Conservation (phyloP, 2,329 filamentous ascomycete species). For the Colletotrichum nymphaeae region DNA sequence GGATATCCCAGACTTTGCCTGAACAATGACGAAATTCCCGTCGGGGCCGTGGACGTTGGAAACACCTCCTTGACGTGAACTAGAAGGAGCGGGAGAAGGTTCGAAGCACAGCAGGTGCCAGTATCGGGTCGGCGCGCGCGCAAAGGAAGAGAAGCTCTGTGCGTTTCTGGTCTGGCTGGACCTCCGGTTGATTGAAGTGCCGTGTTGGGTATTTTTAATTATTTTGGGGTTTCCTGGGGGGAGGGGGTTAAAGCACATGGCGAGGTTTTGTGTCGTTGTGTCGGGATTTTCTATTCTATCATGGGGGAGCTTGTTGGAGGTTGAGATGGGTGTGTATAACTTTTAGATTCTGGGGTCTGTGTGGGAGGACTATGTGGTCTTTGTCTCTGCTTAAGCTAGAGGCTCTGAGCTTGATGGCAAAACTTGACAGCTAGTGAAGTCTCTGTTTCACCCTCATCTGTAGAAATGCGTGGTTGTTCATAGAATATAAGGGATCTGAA, state of each 20-base stretch:
- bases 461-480: background rate
- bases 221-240: background rate
- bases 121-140: slow-evolving; percentile 8
- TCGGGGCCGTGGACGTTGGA: background rate
- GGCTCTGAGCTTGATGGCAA: background rate
- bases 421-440: background rate
- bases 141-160: background rate
- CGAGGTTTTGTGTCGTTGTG: slow-evolving; percentile 5
- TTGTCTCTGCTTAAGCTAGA: background rate
- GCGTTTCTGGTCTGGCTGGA: background rate
- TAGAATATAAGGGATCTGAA: background rate
- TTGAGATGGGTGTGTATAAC: background rate
- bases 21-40: background rate
- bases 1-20: background rate
- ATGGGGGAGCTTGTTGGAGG: slow-evolving; percentile 9
- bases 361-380: background rate
- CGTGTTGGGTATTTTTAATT: no score
- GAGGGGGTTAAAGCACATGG: background rate
- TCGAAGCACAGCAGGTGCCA: background rate
- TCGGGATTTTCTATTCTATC: background rate
- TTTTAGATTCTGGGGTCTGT: background rate
- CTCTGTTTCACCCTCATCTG: no score
- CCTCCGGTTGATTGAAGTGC: background rate
- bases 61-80: background rate
- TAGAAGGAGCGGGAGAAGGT: background rate